Evolutionary conservation across 352 stramenopile genomes (phyloP), one percentile per base, ranked within the genome.

Genomic region (Aphanomyces invadans): DNA sequence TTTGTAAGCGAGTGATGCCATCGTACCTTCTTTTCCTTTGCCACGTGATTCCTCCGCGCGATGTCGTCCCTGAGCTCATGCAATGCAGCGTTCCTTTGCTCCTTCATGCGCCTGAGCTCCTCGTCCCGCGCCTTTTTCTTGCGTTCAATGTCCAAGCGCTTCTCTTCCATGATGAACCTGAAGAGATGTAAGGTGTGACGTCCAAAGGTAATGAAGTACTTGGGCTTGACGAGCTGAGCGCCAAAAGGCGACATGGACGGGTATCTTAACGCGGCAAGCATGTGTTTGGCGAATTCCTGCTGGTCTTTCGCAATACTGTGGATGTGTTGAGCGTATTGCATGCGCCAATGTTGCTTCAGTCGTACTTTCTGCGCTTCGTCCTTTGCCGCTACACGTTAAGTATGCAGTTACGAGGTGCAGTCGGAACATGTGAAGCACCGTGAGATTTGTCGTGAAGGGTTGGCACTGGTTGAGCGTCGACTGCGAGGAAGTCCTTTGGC

Each of bases 21-120:
- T 11, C 45, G 23, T 57, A 67, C 60, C 60, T 67, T 67, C 36
- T 51, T 49, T 12, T 57, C 11, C 45, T 67, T 67, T 9, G 45
- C 26, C 25, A 3, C 36, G 29, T 28, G 26, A 23, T 67, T 67
- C 15, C 60, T 39, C 32, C 26, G 11, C 12, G 23, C 60, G 21
- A 67, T 46, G 12, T 67, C 60, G 12, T 31, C 17, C 11, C 45
- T 25, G 3, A 67, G 60, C 10, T 67, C 60, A 21, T 7, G 7
- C 17, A 59, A 31, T 2, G 4, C 32, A 4, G 10, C 19, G 38
- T 67, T 44, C 32, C 57, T 67, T 39, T 67, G n/a, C 15, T 33
- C 19, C 32, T 59, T 67, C 17, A 51, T 23, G 29, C 17, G 19
- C 19, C 26, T 26, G 12, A 67, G 19, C 1, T 67, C 42, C 10